Percentiles rank a stretch among this genome's conserved stretches.
Conservation (phyloP, 139 green algal species). For the Edaphochlamys debaryana region DNA sequence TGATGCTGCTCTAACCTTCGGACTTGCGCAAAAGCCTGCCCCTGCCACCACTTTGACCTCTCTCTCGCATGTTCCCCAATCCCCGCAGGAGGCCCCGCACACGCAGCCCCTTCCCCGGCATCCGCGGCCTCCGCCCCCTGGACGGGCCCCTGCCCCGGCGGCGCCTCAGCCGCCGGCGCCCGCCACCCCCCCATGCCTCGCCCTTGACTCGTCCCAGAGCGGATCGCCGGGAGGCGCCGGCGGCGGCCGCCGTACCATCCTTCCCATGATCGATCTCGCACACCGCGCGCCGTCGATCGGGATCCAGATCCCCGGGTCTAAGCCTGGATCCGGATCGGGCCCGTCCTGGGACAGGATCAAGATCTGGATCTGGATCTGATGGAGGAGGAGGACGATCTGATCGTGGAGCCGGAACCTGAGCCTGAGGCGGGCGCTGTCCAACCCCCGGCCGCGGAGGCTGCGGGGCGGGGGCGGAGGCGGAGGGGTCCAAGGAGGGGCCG, state of each 20-base stretch:
- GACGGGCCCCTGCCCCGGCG: too few species aligned
- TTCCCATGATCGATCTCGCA: slow-evolving; percentile 13
- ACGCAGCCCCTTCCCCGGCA: background rate
- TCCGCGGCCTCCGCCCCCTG: slow-evolving; percentile 5
- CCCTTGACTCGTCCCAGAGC: background rate
- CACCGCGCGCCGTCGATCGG: background rate
- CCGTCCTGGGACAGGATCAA: background rate
- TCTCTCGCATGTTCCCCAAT: too few species aligned
- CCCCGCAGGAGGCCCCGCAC: background rate
- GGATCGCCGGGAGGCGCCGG: slow-evolving; percentile 2
- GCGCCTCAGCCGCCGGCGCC: background rate
- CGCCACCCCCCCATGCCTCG: background rate
- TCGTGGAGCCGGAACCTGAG: slow-evolving; percentile 36
- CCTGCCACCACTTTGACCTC: too few species aligned
- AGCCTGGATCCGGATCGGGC: background rate
- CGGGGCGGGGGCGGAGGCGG: background rate
- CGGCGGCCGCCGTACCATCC: background rate
- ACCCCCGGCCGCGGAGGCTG: background rate
- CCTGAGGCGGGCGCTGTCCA: background rate
- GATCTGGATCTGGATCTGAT: background rate
- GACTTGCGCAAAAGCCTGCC: too few species aligned
- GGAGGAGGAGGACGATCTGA: slow-evolving; percentile 30
- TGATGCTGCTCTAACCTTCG: too few species aligned
- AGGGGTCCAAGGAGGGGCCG: background rate
- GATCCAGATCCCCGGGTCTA: too few species aligned